Percentiles rank a stretch among this genome's conserved stretches.
Evolutionary conservation across 805 yeast species (phyloP).

Genomic region (Metschnikowia hibisci): DNA sequence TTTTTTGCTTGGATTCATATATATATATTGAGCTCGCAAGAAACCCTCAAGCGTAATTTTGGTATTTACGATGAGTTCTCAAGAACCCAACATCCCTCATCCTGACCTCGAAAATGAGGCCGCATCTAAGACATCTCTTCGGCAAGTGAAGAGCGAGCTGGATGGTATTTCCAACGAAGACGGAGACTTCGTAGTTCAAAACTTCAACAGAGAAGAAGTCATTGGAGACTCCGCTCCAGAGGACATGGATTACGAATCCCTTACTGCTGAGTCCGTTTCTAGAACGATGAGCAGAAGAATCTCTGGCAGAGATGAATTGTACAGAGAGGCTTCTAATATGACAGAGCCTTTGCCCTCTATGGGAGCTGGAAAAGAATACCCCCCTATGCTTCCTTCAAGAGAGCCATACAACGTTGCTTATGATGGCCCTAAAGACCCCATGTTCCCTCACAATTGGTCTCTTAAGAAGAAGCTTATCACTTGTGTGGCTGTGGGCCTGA

Average conservation of each 20-base stretch:
- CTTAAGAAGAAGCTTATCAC: slow-evolving; percentile 21
- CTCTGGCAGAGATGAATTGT: slow-evolving; percentile 26
- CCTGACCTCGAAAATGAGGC: not conserved
- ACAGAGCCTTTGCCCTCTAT: slow-evolving; percentile 41
- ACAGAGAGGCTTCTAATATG: slow-evolving; percentile 23
- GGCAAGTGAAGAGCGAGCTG: slow-evolving; percentile 8
- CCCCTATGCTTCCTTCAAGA: slow-evolving; percentile 55
- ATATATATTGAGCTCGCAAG: not conserved
- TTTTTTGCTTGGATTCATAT: not conserved
- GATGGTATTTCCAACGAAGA: slow-evolving; percentile 9
- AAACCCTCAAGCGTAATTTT: not conserved
- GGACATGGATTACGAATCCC: slow-evolving; percentile 11
- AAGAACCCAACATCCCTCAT: not conserved
- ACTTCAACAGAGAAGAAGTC: slow-evolving; percentile 9
- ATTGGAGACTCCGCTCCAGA: not conserved
- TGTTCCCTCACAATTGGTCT: slow-evolving; percentile 79
- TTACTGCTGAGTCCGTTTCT: slow-evolving; percentile 13
- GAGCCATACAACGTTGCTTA: slow-evolving; percentile 62
- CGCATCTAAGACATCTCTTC: slow-evolving; percentile 5
- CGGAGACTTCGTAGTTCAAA: slow-evolving; percentile 7
- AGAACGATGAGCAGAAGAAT: slow-evolving; percentile 18
- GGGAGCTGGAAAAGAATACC: slow-evolving; percentile 66
- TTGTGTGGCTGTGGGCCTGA: slow-evolving; percentile 27
- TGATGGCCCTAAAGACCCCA: slow-evolving; percentile 77
- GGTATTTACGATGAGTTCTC: not conserved